Evolutionary conservation across 768 basidiomycete species (phyloP), one percentile per base, ranked within the genome.

Genomic region (Pleurotus sapidus): DNA sequence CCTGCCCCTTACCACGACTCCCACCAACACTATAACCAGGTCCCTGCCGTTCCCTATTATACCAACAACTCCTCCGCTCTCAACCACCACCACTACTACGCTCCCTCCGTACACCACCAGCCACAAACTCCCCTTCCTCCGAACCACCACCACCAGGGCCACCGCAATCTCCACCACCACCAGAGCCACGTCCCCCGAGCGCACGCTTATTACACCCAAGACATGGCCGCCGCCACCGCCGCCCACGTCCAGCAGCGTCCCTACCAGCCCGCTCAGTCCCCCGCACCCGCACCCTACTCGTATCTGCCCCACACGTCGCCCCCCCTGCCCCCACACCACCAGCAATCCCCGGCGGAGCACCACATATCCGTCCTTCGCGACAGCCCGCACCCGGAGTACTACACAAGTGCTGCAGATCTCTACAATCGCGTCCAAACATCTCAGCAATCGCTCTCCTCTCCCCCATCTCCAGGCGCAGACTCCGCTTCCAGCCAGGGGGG

Each of bases 331-430:
- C 72, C 72, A 64, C 67, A 64, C 63, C 74, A 67, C 64, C 76
- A 68, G 61, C 71, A 67, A 48, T 69, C 25, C 5, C 42, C 42
- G 5, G 43, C 39, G 15, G 55, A 46, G 12, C 55, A 55, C 39
- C 54, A 55, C 17, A 56, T 46, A 25, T 11, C 15, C 40, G 25
- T 47, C 42, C 45, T 56, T 49, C 68, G 50, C 18, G 68, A 67
- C 49, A 68, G 65, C 5, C 68, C 79, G 14, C 78, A 77, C 59
- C 76, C 72, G 39, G 78, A 82, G 3, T 80, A 74, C 62, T 80
- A 74, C 62, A 82, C 79, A 61, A 72, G 82, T 48, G 77, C 84
- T n/a, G 76, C 79, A 25, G 78, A 84, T 60, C 73, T 83, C 45
- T 87, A 79, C 61, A 75, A 72, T 61, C 84, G 79, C 60, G 72